Evolutionary conservation across 345 rosid species (phyloP), one percentile per base, ranked within the genome.

Genomic region (Syzygium grande): DNA sequence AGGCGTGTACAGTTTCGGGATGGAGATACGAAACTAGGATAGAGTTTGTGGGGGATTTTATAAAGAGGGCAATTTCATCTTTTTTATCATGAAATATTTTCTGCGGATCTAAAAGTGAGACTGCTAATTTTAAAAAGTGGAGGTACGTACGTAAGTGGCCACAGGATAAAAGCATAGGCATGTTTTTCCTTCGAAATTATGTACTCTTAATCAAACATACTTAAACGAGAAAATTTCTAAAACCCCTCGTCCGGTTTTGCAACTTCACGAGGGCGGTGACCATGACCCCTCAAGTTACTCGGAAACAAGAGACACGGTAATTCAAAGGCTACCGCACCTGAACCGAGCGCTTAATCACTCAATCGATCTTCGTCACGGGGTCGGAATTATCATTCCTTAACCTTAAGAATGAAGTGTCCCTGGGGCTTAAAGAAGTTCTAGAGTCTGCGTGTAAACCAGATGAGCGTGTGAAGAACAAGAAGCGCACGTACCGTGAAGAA

Each of bases 401-500:
- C 19, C n/a, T 52, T 43, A 43, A 43, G 46, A 43, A 43, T 43
- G 7, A 43, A 43, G 46, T 43, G 46, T 43, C 46, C 46, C 46
- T 43, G 46, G 46, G 7, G 46, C 5, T 6, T 13, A 34, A 29
- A 13, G 17, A 53, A 54, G 25, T 38, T 23, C n/a, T 22, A 21
- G 38, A 58, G 29, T 43, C 14, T n/a, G 2, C 1, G 53, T 83
- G n/a, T 13, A 49, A 53, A 27, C 8, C 49, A 46, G 63, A 84
- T 79, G 12, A 25, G 49, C 51, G 65, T 65, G 6, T 1, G 41
- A 78, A 52, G 21, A 54, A 38, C 22, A 23, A 56, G 46, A 43
- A 43, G 5, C 41, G 38, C 17, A 84, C 88, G 17, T 90, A 96
- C 99, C 99, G 93, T 98, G 99, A 87, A 98, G 99, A 89, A 98